Evolutionary conservation across 441 rosid genomes (phyloP).

Genomic region (Croton setiger): DNA sequence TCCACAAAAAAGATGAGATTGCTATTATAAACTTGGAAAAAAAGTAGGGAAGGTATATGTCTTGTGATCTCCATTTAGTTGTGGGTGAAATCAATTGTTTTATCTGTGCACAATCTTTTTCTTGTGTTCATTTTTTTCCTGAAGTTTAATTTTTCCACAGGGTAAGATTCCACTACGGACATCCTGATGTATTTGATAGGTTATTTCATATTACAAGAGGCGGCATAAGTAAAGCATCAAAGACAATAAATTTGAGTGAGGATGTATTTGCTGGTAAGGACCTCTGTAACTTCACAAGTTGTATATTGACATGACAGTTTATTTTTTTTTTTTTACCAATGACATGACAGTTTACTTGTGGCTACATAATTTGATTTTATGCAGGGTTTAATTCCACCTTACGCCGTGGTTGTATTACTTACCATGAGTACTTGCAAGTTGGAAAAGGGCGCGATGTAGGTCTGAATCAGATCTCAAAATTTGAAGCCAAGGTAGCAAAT

Average conservation of each 20-base stretch:
- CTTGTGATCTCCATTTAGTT: not conserved
- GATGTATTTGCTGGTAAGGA: conserved; percentile 90
- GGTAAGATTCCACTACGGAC: conserved; percentile 97
- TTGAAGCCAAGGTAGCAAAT: conserved; percentile 96
- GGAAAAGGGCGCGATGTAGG: conserved; percentile 99
- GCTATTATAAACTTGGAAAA: not conserved
- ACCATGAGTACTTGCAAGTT: conserved; percentile 92
- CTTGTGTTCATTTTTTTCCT: not conserved
- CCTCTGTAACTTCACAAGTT: conserved; percentile 10
- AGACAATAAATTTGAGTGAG: conserved; percentile 89
- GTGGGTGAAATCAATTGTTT: not conserved
- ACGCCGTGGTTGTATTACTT: conserved; percentile 76
- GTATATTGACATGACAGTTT: conserved; percentile 17
- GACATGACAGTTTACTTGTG: conserved; percentile 17
- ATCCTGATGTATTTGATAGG: conserved; percentile 94
- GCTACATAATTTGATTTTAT: conserved; percentile 20
- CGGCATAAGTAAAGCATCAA: conserved; percentile 97
- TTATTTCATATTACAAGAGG: conserved; percentile 95
- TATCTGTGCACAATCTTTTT: not conserved
- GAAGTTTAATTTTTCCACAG: conserved; percentile 36
- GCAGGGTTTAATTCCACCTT: conserved; percentile 81
- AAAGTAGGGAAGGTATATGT: not conserved
- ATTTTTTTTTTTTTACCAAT: no score
- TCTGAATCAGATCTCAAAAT: conserved; percentile 91
- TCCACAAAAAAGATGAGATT: no score